Evolutionary conservation across 495 filamentous ascomycete species (phyloP), one percentile per base, ranked within the genome.

Genomic region (Glonium stellatum): DNA sequence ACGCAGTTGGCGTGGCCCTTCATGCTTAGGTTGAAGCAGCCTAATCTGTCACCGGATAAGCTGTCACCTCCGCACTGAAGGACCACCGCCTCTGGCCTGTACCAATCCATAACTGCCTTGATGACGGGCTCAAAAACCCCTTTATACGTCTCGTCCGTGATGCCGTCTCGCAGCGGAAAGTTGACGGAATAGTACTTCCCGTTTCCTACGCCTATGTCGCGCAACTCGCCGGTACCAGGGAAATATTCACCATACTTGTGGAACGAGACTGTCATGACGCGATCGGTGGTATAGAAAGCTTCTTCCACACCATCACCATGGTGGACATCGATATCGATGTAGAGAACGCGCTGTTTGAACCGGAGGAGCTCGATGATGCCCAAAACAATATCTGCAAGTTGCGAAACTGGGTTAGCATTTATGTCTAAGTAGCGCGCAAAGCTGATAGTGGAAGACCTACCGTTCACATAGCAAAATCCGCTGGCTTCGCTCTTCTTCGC

Each of bases 241-340:
- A 98, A 98, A 72, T 97, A 98, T 69, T 97, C 93, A 72, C 95
- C 93, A 74, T 96, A 98, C 67, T 98, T 98, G 77, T 98, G 93
- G 74, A 97, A 97, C 15, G 90, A 96, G 41, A 91, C 86, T 0
- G 95, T 97, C 92, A 98, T 96, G 69, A 98, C 93, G 66, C 93
- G 85, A 75, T 98, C 92, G 15, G 93, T 98, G 19, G 91, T 93
- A 69, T 95, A 96, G 67, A 98, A 98, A 6, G 93, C 93, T 69
- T 97, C 92, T 72, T 98, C 93, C 22, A 98, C 93, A 60, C 93
- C 93, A 70, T 98, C 93, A 42, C 93, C 93, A 67, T 98, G 93
- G 73, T 98, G 93, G 18, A 98, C 95, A 73, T 98, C 93, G 65
- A 98, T 97, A 71, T 98, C 93, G 63, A 98, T 88, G 73, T 98